phyloP scores from a whole-genome alignment of 106 monocot genomes.

The Gastrodia elata region DNA sequence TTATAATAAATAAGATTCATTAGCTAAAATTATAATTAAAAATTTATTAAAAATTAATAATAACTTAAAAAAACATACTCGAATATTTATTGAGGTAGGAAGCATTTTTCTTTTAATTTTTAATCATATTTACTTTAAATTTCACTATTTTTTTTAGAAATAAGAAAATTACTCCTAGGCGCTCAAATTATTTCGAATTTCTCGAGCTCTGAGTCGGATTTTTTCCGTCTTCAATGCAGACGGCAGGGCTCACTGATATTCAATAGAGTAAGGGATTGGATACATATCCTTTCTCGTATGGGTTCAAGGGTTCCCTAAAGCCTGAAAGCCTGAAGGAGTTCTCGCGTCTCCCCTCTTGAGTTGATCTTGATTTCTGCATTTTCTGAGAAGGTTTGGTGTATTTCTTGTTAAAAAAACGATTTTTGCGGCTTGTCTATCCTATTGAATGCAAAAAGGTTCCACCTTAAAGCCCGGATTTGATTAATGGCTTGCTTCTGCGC shows the following conservation, averaged over 20 bases:
- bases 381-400: not conserved
- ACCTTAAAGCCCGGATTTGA: not conserved
- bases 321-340: no score
- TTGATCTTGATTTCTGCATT: not conserved
- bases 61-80: no score
- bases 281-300: not conserved
- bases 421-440: not conserved
- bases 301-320: not conserved
- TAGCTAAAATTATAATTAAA: no score
- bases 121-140: no score
- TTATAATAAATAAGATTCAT: no score
- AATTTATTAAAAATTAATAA: no score
- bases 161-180: no score
- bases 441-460: not conserved
- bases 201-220: not conserved
- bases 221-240: not conserved
- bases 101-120: no score
- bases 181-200: not conserved
- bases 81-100: no score
- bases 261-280: not conserved
- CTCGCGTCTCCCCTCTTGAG: not conserved
- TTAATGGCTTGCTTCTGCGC: not conserved
- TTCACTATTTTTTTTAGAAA: no score
- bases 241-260: not conserved
- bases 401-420: not conserved